Conservation (phyloP, 805 yeast genomes). For the Metschnikowia cerradonensis region DNA sequence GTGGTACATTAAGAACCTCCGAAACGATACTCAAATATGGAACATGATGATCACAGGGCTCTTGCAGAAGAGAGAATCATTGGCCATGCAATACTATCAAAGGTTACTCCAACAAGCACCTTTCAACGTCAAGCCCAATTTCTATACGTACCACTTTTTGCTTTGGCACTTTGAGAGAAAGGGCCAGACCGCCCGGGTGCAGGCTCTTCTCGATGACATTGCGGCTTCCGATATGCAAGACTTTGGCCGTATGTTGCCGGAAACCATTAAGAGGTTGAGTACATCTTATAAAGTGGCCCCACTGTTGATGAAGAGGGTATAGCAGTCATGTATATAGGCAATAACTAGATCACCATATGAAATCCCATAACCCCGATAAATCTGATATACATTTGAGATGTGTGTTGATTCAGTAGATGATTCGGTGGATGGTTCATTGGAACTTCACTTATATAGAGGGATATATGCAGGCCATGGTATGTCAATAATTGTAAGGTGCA, state of each 20-base stretch:
- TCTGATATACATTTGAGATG: not conserved
- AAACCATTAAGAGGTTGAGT: constrained; percentile 21
- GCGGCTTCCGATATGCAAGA: constrained; percentile 22
- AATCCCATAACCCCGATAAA: too few species aligned
- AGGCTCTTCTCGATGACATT: constrained; percentile 38
- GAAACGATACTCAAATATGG: constrained; percentile 38
- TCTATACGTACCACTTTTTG: constrained; percentile 47
- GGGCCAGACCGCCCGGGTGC: constrained; percentile 29
- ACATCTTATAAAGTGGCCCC: constrained; percentile 16
- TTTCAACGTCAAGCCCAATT: constrained; percentile 37
- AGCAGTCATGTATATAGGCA: not conserved
- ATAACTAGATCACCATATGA: not conserved
- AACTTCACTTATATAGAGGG: too few species aligned
- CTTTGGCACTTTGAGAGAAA: constrained; percentile 34
- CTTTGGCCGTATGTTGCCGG: constrained; percentile 41
- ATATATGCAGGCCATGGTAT: too few species aligned
- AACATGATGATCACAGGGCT: constrained; percentile 35
- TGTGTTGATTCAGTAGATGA: not conserved
- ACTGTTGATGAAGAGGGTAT: constrained; percentile 12
- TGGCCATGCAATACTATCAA: constrained; percentile 40
- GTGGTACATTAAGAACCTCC: constrained; percentile 31
- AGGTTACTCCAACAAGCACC: constrained; percentile 26
- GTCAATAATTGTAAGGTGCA: too few species aligned
- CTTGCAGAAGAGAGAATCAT: constrained; percentile 28
- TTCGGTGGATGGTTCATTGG: too few species aligned